Evolutionary conservation across 2,329 filamentous ascomycete species (phyloP).

Genomic region (Taxawa tesnikishii): DNA sequence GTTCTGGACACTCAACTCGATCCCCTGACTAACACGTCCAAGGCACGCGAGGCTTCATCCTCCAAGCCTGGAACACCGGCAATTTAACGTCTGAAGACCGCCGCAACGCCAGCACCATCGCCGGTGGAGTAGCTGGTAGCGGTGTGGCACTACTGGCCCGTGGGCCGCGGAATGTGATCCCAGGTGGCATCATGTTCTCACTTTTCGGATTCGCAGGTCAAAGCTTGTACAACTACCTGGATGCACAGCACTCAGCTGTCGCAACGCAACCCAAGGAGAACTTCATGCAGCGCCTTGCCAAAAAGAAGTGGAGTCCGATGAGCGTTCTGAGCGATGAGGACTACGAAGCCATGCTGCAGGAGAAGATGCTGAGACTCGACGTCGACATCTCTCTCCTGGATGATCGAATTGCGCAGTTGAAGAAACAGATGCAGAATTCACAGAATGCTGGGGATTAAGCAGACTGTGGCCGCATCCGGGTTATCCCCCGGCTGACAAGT

Average conservation of each 20-base stretch:
- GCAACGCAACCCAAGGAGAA: conserved; percentile 17
- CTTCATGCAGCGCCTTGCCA: conserved; percentile 37
- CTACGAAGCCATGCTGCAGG: conserved; percentile 56
- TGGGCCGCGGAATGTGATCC: conserved; percentile 42
- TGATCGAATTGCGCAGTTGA: conserved; percentile 53
- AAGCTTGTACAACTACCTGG: conserved; percentile 39
- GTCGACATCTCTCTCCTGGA: conserved; percentile 69
- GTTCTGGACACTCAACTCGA: neutral
- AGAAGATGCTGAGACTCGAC: conserved; percentile 60
- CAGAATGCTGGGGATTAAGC: no score
- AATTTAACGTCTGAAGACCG: conserved; percentile 47
- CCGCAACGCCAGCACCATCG: conserved; percentile 54
- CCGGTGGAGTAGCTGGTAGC: conserved; percentile 54
- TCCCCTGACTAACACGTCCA: conserved; percentile 1
- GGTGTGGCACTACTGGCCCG: conserved; percentile 43
- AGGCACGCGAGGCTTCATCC: conserved; percentile 15
- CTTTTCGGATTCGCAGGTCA: conserved; percentile 47
- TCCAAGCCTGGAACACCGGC: conserved; percentile 21
- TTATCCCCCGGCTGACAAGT: no score
- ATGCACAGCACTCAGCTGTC: conserved; percentile 29
- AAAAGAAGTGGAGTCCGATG: conserved; percentile 60
- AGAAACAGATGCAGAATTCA: no score
- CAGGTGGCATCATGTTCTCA: conserved; percentile 47
- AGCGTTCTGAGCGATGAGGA: conserved; percentile 59
- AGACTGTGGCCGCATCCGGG: no score